Base-by-base conservation (phyloP, 805 yeast species). In the Ogataea dorogensis region DNA sequence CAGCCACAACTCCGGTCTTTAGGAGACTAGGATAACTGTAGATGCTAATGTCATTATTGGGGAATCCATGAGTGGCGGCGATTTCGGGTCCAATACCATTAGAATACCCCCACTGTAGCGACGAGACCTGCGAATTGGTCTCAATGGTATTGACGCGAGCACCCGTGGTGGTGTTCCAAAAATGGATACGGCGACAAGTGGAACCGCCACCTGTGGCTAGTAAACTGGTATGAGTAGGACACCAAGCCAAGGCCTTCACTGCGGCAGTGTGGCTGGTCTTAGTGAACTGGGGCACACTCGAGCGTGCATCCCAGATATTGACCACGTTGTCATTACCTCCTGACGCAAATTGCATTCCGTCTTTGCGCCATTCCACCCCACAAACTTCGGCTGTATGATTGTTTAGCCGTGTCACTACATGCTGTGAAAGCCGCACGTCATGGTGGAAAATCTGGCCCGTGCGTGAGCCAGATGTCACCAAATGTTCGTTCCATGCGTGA, bases 151-250 rank as follows among this genome's bases (percentile, higher is more conserved):
- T 86, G 22, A 86, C 77, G 43, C 95, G 68, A 2, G 89, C 77
- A 1, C 98, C 98, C 0, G 94, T 86, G 13, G 86, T 76, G 3
- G 96, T 78, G 61, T 93, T 93, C 98, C 98, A 93, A 63, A 93
- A 86, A 62, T 91, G 91, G 41, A 91, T 85, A 30, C 81, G 75
- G 56, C 79, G 82, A 62, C 93, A 97, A 20, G 85, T 75, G 9
- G 95, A 82, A 11, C 98, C 98, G 34, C 98, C 98, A 5, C 98
- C 98, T 3, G 96, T 83, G n/a, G 97, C 97, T 34, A 91, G 68
- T 36, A 89, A 62, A 42, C 84, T 81, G 19, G 65, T 66, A 50
- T 86, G 91, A 58, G 82, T 82, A 2, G 98, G 98, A 56, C 95
- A 84, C 96, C 97, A 91, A 7, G 91, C 79, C 31, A 93, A 60